Evolutionary conservation across 345 rosid species (phyloP).

Genomic region (Kernera saxatilis): DNA sequence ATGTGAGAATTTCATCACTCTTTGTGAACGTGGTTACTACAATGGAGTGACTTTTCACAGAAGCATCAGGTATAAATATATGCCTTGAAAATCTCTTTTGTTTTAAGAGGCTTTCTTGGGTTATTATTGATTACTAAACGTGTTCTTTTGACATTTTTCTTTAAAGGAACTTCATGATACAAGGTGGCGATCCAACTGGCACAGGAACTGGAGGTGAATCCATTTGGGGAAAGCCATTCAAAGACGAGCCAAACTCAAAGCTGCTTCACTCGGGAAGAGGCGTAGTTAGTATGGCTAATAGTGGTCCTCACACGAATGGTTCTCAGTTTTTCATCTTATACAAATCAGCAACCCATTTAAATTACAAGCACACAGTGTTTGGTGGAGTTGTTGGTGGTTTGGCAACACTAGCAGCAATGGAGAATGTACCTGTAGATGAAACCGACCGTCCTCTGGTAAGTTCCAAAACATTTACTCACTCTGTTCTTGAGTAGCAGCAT

Average conservation of each 20-base stretch:
- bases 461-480: not conserved
- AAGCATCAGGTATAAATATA: constrained; percentile 51
- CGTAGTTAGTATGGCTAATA: constrained; percentile 94
- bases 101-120: not conserved
- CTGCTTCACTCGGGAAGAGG: constrained; percentile 92
- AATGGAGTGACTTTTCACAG: constrained; percentile 77
- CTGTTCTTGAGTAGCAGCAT: not conserved
- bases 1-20: constrained; percentile 87
- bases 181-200: constrained; percentile 97
- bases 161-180: constrained; percentile 88
- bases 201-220: constrained; percentile 92
- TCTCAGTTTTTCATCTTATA: constrained; percentile 95
- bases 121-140: not conserved
- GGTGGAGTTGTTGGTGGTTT: constrained; percentile 93
- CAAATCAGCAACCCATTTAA: constrained; percentile 94
- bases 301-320: constrained; percentile 96
- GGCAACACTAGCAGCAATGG: constrained; percentile 78
- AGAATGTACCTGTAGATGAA: constrained; percentile 83
- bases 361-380: constrained; percentile 91
- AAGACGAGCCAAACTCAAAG: constrained; percentile 87
- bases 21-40: constrained; percentile 78
- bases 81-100: not conserved
- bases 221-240: constrained; percentile 95
- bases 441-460: constrained; percentile 79
- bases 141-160: not conserved